phyloP scores from a whole-genome alignment of 2,329 filamentous ascomycete species.

The Claviceps purpurea region DNA sequence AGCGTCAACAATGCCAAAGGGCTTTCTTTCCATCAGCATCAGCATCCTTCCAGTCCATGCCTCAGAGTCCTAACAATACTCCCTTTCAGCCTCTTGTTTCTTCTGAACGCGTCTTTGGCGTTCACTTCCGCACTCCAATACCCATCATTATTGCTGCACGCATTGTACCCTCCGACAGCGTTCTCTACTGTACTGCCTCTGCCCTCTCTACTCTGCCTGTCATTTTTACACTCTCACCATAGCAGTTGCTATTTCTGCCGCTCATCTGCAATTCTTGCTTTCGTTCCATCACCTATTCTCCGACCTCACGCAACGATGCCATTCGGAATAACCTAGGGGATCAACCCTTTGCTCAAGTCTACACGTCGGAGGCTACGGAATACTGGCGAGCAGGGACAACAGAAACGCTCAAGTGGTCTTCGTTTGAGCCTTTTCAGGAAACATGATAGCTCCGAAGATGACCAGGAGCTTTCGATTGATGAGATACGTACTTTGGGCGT shows the following conservation, averaged over 20 bases:
- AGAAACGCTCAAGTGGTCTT: background rate
- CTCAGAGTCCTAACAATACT: background rate
- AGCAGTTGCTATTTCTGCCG: background rate
- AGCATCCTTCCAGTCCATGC: background rate
- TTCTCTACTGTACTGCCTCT: background rate
- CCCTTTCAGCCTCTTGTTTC: background rate
- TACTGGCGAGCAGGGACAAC: background rate
- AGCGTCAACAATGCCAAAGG: background rate
- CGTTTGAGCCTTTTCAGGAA: background rate
- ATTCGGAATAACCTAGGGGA: slow-evolving; percentile 1
- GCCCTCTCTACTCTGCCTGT: background rate
- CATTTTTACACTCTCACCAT: background rate
- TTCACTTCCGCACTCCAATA: background rate
- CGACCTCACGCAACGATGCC: background rate
- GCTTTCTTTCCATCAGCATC: background rate
- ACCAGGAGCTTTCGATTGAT: background rate
- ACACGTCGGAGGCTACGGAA: background rate
- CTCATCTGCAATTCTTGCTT: background rate
- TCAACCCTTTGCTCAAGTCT: slow-evolving; percentile 1
- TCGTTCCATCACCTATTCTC: background rate
- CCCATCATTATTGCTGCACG: background rate
- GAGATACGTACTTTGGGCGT: background rate
- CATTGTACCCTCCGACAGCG: background rate
- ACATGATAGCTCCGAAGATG: background rate
- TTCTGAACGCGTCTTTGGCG: background rate